Base-by-base conservation (phyloP, 352 stramenopile species). In the Globisporangium okanoganense region DNA sequence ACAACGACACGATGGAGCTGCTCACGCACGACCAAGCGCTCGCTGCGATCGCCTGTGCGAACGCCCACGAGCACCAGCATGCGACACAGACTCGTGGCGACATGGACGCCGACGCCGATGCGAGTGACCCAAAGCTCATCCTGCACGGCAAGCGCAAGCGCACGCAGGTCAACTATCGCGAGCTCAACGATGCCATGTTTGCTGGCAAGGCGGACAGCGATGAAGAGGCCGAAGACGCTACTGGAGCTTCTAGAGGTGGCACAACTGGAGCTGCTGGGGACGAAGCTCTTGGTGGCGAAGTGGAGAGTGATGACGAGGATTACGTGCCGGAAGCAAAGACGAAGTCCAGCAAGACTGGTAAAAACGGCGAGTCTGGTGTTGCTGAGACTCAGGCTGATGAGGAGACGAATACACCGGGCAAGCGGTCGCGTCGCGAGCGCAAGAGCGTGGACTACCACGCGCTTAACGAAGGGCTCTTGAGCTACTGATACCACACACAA, bases 131-230 rank as follows among this genome's bases (percentile, higher is more conserved):
- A 2, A 67, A 61, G 4, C 60, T 90, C 38, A 88, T 92, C 58
- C 33, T 92, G 4, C 67, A 72, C 22, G 79, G 84, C 49, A 95
- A 95, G 62, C 80, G 86, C 41, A 92, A 92, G 71, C 80, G 86
- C 18, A 88, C 71, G 16, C 69, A 75, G 2, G 86, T 95, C 14
- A 75, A 95, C 69, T 95, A 95, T 55, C 82, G 76, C n/a, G 65
- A 76, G 41, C 74, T 95, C 13, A 93, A 95, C 58, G 78, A 85
- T 52, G 50, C 85, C 29, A 76, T 95, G 65, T 95, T 94, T 65
- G 81, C 73, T 1, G 79, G 78, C 0, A 75, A 87, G 56, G 67
- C 64, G 9, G 79, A 85, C 58, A 83, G 79, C 18, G 84, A 89
- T 35, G 73, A 71, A 35, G 80, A 85, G 59, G 66, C 53, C 1